phyloP scores from a whole-genome alignment of 2,329 filamentous ascomycete genomes.

The Exserohilum rostratum region DNA sequence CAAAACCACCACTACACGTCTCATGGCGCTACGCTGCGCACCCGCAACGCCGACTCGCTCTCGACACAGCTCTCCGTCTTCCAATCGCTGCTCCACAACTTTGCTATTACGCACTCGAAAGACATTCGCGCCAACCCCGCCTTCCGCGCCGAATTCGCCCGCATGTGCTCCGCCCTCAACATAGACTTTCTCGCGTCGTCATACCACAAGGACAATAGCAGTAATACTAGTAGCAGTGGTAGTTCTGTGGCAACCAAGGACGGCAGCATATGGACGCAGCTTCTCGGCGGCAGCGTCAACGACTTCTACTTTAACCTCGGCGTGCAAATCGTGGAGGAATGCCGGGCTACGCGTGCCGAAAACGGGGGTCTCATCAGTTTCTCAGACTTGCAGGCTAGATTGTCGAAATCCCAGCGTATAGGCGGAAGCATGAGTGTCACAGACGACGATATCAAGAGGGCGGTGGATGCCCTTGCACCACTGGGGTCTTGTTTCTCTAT shows the following conservation, averaged over 20 bases:
- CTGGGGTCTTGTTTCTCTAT: slow-evolving; percentile 88
- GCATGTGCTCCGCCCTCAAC: slow-evolving; percentile 97
- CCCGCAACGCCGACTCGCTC: slow-evolving; percentile 81
- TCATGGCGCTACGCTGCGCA: slow-evolving; percentile 86
- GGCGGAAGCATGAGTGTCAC: slow-evolving; percentile 76
- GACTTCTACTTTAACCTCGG: slow-evolving; percentile 99
- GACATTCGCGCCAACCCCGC: slow-evolving; percentile 95
- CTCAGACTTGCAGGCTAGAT: slow-evolving; percentile 76
- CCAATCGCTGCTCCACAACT: slow-evolving; percentile 92
- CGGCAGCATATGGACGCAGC: slow-evolving; percentile 87
- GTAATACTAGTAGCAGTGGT: slow-evolving; percentile 37
- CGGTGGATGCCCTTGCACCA: slow-evolving; percentile 84
- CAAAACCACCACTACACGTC: slow-evolving; percentile 88
- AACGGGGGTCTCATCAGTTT: slow-evolving; percentile 93
- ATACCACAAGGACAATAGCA: slow-evolving; percentile 54
- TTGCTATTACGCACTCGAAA: slow-evolving; percentile 90
- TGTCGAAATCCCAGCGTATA: slow-evolving; percentile 71
- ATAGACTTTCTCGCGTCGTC: slow-evolving; percentile 82
- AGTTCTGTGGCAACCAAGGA: slow-evolving; percentile 27
- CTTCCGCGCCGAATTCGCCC: slow-evolving; percentile 95
- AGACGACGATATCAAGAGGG: slow-evolving; percentile 91
- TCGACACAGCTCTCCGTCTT: slow-evolving; percentile 95
- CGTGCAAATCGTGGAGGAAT: slow-evolving; percentile 93
- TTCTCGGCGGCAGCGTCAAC: slow-evolving; percentile 88
- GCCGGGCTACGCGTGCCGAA: slow-evolving; percentile 80